These are phyloP conservation scores for Penicillium taxi DNA, from an alignment of 495 filamentous ascomycete genomes.

Conservation along the genomic window DNA sequence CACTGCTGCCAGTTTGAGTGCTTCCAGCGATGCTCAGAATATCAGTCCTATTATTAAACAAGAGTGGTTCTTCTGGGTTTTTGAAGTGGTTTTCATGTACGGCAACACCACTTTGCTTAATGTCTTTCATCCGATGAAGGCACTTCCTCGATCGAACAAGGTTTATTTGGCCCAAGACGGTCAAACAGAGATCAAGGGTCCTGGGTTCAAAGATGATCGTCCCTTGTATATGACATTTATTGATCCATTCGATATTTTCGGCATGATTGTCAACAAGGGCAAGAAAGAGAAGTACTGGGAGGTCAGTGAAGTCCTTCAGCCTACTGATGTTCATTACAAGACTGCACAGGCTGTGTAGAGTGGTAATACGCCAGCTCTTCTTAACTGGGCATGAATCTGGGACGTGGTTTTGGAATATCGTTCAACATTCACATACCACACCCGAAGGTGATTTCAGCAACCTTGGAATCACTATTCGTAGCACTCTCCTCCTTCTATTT, in stretches of 20 bases:
- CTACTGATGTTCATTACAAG: no score
- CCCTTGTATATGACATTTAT: constrained; percentile 47
- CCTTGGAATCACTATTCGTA: no score
- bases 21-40: constrained; percentile 26
- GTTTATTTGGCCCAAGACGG: constrained; percentile 59
- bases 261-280: constrained; percentile 45
- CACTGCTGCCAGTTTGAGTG: constrained; percentile 32
- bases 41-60: constrained; percentile 51
- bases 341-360: no score
- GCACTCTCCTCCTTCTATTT: no score
- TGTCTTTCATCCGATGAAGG: constrained; percentile 52
- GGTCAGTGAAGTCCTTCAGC: no score
- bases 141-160: constrained; percentile 54
- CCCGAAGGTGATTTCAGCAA: no score
- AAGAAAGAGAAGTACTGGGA: constrained; percentile 52
- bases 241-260: constrained; percentile 61
- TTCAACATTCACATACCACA: no score
- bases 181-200: constrained; percentile 54
- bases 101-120: constrained; percentile 54
- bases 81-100: constrained; percentile 59
- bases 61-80: constrained; percentile 69
- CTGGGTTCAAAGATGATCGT: constrained; percentile 54
- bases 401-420: no score
- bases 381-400: no score
- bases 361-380: no score